A percentile compares a stretch with the other conserved stretches of the same genome.
phyloP scores from a whole-genome alignment of 495 filamentous ascomycete species.

The Lichenothelia convexa region DNA sequence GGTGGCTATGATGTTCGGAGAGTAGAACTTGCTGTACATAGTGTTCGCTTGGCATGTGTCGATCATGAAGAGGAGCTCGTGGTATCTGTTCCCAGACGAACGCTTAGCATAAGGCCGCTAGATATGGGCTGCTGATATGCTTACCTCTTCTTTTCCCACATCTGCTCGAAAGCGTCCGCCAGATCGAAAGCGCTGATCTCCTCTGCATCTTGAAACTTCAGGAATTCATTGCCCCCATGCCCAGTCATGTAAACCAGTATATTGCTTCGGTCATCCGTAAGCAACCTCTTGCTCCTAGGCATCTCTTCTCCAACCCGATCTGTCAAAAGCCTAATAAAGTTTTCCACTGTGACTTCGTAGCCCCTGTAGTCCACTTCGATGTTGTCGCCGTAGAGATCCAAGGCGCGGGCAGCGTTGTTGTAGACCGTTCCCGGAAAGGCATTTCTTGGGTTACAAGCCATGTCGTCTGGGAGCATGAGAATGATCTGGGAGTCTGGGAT shows the following conservation, averaged over 20 bases:
- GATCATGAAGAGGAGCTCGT: slow-evolving; percentile 98
- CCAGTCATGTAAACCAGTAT: slow-evolving; percentile 98
- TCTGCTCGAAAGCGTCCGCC: slow-evolving; percentile 95
- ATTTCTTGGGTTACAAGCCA: slow-evolving; percentile 98
- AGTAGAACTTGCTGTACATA: slow-evolving; percentile 96
- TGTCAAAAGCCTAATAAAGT: slow-evolving; percentile 89
- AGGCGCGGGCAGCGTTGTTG: slow-evolving; percentile 88
- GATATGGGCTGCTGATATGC: slow-evolving; percentile 1
- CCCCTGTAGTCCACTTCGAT: slow-evolving; percentile 98
- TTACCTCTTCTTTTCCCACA: slow-evolving; percentile 98
- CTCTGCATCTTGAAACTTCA: slow-evolving; percentile 96
- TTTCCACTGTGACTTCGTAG: slow-evolving; percentile 97
- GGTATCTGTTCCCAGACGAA: slow-evolving; percentile 33
- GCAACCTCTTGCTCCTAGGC: slow-evolving; percentile 74
- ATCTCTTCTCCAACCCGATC: slow-evolving; percentile 86
- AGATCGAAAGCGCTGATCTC: slow-evolving; percentile 94
- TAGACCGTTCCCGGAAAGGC: slow-evolving; percentile 95
- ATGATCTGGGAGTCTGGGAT: slow-evolving; percentile 99
- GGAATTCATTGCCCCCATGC: slow-evolving; percentile 93
- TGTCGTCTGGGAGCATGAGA: slow-evolving; percentile 97
- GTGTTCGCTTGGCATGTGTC: slow-evolving; percentile 99
- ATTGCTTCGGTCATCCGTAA: slow-evolving; percentile 88
- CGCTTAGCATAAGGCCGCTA: neutral
- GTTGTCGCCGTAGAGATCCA: slow-evolving; percentile 95
- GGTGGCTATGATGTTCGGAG: slow-evolving; percentile 89